Evolutionary conservation across 345 rosid genomes (phyloP), one percentile per base, ranked within the genome.

Genomic region (Acer campestre): DNA sequence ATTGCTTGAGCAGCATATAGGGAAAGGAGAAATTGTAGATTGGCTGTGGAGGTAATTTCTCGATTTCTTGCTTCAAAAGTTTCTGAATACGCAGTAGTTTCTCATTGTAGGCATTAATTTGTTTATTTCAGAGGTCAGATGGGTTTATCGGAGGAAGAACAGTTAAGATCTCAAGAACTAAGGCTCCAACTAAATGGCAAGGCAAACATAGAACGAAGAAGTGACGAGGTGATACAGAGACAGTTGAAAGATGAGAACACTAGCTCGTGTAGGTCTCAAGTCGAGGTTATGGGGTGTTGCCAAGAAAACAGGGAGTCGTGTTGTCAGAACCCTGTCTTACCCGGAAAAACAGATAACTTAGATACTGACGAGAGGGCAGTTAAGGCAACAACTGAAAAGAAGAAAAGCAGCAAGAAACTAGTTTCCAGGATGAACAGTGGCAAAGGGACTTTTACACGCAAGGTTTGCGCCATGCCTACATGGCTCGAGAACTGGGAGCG

Each of bases 401-500:
- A 82, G 79, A 84, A 80, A 44, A 85, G 79, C 67, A 75, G 70
- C 65, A 87, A 81, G 78, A 90, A 83, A 38, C 69, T 59, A 44
- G 31, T 80, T 63, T 76, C 76, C 9, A 74, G 69, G 72, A 81
- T 71, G 56, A 89, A 80, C 55, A 80, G 89, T 35, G 75, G 86
- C 22, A 89, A 90, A 40, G 83, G 85, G 51, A 71, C 78, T 0
- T 71, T 82, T 16, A 51, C 79, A 0, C 78, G 84, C 58, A 85
- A 84, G 88, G 84, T 80, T 78, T 84, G 80, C 80, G 78, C 86
- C 29, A 84, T 83, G 91, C 94, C 93, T 27, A 86, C 88, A 49
- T 91, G 94, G 93, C 80, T 81, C 14, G 98, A 95, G 84, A 91
- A 78, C 70, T 95, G 97, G 98, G 99, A 95, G 81, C 90, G 79